These are phyloP conservation scores for Colletotrichum viniferum DNA, from an alignment of 2,329 filamentous ascomycete species.

Conservation along the genomic window DNA sequence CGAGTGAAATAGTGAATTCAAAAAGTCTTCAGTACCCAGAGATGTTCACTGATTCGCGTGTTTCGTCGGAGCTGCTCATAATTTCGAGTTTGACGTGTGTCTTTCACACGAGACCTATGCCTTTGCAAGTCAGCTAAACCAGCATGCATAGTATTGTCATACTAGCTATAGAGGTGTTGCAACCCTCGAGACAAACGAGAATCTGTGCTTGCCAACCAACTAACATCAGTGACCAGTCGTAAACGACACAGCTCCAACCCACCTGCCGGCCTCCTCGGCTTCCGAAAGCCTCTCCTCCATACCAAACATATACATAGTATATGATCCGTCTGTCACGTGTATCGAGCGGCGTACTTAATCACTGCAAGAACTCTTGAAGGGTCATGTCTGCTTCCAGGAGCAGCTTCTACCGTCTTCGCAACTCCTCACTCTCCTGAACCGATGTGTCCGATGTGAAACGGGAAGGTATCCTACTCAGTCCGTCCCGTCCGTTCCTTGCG, in stretches of 20 bases:
- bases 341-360: accelerated
- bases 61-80: neutral
- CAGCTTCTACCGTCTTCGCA: neutral
- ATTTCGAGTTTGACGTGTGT: neutral
- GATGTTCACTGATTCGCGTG: accelerated
- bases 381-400: neutral
- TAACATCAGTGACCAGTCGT: accelerated
- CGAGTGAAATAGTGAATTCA: accelerated
- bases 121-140: neutral
- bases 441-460: neutral
- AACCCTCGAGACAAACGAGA: neutral
- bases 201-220: neutral
- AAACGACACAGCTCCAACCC: neutral
- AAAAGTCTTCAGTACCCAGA: neutral
- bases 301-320: accelerated
- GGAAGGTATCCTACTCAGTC: accelerated
- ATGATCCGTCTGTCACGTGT: accelerated
- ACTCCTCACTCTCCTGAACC: neutral
- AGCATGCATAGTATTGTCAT: accelerated
- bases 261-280: neutral
- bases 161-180: accelerated
- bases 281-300: neutral
- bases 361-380: accelerated
- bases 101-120: neutral
- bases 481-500: neutral